Conservation (phyloP, 2,329 filamentous ascomycete species). For the Passalora sequoiae region DNA sequence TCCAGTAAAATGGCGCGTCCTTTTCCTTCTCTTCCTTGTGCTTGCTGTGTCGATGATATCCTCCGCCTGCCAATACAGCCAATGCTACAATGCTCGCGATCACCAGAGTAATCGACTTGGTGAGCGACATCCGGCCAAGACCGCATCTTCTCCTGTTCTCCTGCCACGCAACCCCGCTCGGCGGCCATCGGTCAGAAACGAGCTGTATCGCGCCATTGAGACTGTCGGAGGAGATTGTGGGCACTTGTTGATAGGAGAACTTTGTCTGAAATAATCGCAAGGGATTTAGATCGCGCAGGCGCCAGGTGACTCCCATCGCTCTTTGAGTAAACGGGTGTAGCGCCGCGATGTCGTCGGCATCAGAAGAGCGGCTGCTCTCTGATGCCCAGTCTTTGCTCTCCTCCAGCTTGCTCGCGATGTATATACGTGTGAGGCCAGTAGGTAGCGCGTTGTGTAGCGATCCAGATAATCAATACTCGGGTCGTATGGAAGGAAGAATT, state of each 20-base stretch:
- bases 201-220: slow-evolving; percentile 29
- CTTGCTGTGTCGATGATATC: slow-evolving; percentile 32
- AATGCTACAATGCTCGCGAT: slow-evolving; percentile 38
- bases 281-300: slow-evolving; percentile 42
- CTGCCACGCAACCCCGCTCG: slow-evolving; percentile 36
- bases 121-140: slow-evolving; percentile 36
- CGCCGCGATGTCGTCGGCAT: slow-evolving; percentile 14
- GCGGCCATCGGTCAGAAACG: slow-evolving; percentile 15
- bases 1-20: slow-evolving; percentile 41
- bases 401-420: slow-evolving; percentile 22
- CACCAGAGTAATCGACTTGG: slow-evolving; percentile 39
- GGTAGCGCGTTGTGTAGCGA: too few species aligned
- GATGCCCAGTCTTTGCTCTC: slow-evolving; percentile 22
- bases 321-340: slow-evolving; percentile 9
- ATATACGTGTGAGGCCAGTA: too few species aligned
- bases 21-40: slow-evolving; percentile 19
- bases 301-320: slow-evolving; percentile 24
- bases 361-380: slow-evolving; percentile 24
- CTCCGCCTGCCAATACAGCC: slow-evolving; percentile 40
- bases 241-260: slow-evolving; percentile 46
- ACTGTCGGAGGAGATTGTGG: slow-evolving; percentile 33
- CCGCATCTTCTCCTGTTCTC: slow-evolving; percentile 20
- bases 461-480: neutral
- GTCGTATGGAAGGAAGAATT: neutral
- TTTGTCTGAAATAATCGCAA: slow-evolving; percentile 41